A percentile compares a stretch with the other conserved stretches of the same genome.
These are phyloP conservation scores for Blastobotrys petasosporus DNA, from an alignment of 1,139 yeast species.

Conservation along the genomic window DNA sequence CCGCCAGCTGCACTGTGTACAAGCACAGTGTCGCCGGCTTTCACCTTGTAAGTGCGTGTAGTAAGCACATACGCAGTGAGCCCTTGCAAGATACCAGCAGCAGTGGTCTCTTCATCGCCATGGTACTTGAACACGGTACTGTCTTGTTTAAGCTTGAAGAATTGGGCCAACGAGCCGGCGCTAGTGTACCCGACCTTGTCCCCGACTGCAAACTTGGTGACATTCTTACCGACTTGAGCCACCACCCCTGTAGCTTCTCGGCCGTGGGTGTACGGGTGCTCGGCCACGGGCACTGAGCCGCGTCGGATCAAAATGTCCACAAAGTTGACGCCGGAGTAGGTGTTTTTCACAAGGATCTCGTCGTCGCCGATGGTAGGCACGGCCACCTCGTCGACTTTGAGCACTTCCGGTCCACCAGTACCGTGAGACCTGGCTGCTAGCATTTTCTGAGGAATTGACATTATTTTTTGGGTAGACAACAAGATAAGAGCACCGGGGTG, in stretches of 20 bases:
- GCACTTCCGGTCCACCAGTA: too few relatives aligned
- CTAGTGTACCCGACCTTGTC: slow-evolving; percentile 64
- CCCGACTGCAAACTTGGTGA: slow-evolving; percentile 53
- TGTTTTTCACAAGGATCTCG: slow-evolving; percentile 65
- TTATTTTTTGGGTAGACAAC: too few relatives aligned
- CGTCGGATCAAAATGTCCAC: slow-evolving; percentile 76
- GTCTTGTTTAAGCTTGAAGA: slow-evolving; percentile 39
- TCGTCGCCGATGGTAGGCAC: slow-evolving; percentile 50
- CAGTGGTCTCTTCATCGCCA: slow-evolving; percentile 41
- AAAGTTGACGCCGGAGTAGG: slow-evolving; percentile 72
- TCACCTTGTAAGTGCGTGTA: slow-evolving; percentile 61
- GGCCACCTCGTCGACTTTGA: slow-evolving; percentile 37
- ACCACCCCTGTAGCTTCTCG: slow-evolving; percentile 77
- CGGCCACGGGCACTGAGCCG: slow-evolving; percentile 56
- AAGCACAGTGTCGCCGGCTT: slow-evolving; percentile 57
- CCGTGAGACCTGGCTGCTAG: too few relatives aligned
- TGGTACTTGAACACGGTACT: slow-evolving; percentile 42
- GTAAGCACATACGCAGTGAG: slow-evolving; percentile 71
- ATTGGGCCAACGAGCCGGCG: slow-evolving; percentile 61
- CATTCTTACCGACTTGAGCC: slow-evolving; percentile 59
- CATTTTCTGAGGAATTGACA: too few relatives aligned
- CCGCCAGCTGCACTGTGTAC: slow-evolving; percentile 96
- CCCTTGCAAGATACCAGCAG: slow-evolving; percentile 64
- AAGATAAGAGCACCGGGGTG: too few relatives aligned
- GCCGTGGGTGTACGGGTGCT: slow-evolving; percentile 62